Evolutionary conservation across 2,329 filamentous ascomycete species (phyloP), one percentile per base, ranked within the genome.

Genomic region (Penicillium freii): DNA sequence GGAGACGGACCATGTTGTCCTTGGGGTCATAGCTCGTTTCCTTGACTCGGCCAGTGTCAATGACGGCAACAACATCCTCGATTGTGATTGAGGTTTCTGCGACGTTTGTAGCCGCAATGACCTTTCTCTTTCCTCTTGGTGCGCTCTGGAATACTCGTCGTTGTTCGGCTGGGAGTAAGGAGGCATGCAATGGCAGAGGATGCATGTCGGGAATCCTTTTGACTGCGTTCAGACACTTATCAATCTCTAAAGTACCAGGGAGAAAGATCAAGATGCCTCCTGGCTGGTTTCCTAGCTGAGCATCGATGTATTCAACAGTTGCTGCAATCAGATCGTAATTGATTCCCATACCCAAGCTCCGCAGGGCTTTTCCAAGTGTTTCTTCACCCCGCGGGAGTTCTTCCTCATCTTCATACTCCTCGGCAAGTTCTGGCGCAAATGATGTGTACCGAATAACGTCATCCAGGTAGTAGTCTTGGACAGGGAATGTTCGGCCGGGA

Each of bases 81-180:
- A 99, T 99, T 0, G 94, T 99, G 72, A 99, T 97, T 2, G 94
- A 97, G 0, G 94, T 99, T 73, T 99, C 94, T 2, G 94, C 94
- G 2, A 99, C 93, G 68, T 99, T 99, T 44, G 94, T 99, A 1
- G 94, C 91, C 7, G 93, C 90, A 34, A 99, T 90, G 13, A 99
- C 85, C 75, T 99, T 99, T 36, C 94, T 84, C 75, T 91, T 92
- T 0, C 92, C 92, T 3, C 78, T 73, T 0, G 93, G 92, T 5
- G 94, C 78, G 15, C 82, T 81, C 29, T 85, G 82, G 71, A 99
- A 99, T 0, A 99, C 94, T 25, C 86, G 84, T 59, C 90, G 88
- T 74, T 99, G 94, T 66, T 97, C 93, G 2, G 83, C 83, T 10
- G 93, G 93, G 67, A 95, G 87, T 1, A 99, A 82, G 0, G 92